Evolutionary conservation across 108 stramenopile genomes (phyloP), one percentile per base, ranked within the genome.

Genomic region (Thalassiosira profunda): DNA sequence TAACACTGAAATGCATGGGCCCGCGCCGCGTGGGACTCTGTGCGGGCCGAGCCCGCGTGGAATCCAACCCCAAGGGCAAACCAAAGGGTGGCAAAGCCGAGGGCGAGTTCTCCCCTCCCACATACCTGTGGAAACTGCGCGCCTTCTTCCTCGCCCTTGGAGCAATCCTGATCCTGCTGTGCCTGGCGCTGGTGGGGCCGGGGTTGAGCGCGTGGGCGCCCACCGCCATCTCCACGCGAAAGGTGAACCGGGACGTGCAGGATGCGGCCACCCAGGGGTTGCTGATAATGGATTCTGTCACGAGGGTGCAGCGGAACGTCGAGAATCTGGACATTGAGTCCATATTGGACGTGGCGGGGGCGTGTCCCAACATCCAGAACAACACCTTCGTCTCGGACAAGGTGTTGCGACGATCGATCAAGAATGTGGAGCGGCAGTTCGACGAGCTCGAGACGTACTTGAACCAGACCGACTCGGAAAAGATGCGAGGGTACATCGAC

Each of bases 231-330:
- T 62, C 67, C 9, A 53, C 30, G 15, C 59, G 67, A 9, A 76
- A 66, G 17, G 23, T 76, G 35, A 67, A 53, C 25, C 33, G 67
- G 33, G 60, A 68, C 47, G 58, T 76, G 20, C 12, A 59, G 17
- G 67, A 56, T 40, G 43, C 68, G 20, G 44, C 44, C 6, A 67
- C 66, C 0, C 67, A 76, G 29, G 75, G 75, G n/a, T 36, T 76
- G 34, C 37, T 68, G 7, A 68, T 76, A n/a, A 29, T 68, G 40
- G 75, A 67, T 56, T 56, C 47, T 4, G 52, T 76, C 6, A 35
- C 58, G 35, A 43, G 67, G 28, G 75, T 51, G 14, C 49, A 68
- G 51, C 18, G 41, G 17, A 76, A 68, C 35, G 42, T 76, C n/a
- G 26, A 56, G 5, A 11, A 29, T 41, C 40, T 68, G 18, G 67